These are phyloP conservation scores for Austroboletus niveus DNA, from an alignment of 1,284 basidiomycete species.

Conservation along the genomic window DNA sequence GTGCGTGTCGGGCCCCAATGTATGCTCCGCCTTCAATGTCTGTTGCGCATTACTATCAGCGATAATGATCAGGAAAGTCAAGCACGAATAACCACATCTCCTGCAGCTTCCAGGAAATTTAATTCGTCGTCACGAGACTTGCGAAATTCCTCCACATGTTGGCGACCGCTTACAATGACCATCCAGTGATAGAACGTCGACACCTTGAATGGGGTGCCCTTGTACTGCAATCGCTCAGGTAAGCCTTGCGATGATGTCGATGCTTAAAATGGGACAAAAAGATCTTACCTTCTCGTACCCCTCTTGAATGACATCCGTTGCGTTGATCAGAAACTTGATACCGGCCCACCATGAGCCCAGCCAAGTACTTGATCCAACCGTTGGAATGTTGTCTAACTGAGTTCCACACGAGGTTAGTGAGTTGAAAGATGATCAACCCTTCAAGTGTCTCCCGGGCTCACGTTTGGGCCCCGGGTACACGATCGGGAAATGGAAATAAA, in stretches of 20 bases:
- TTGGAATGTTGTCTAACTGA: conserved; percentile 23
- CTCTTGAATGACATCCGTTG: conserved; percentile 16
- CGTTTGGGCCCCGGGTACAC: background rate
- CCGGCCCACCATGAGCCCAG: conserved; percentile 20
- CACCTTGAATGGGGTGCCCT: conserved; percentile 41
- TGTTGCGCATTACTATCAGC: background rate
- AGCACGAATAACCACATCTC: conserved; percentile 5
- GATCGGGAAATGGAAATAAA: background rate
- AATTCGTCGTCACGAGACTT: conserved; percentile 37
- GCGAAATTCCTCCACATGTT: conserved; percentile 42
- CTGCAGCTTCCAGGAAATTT: conserved; percentile 3
- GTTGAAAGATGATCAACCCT: background rate
- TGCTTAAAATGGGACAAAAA: background rate
- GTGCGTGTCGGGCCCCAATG: conserved; percentile 23
- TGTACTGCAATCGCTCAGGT: conserved; percentile 29
- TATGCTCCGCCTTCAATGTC: conserved; percentile 3
- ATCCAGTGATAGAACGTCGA: conserved; percentile 39
- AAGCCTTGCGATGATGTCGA: background rate
- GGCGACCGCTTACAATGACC: conserved; percentile 37
- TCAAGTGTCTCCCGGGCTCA: background rate
- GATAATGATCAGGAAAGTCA: background rate
- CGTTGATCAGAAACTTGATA: conserved; percentile 9
- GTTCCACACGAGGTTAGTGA: background rate
- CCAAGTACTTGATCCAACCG: conserved; percentile 21
- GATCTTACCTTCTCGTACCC: conserved; percentile 23